Percentiles rank a stretch among this genome's conserved stretches.
Evolutionary conservation across 2,329 filamentous ascomycete species (phyloP).

Genomic region (Sarocladium brachiariae): DNA sequence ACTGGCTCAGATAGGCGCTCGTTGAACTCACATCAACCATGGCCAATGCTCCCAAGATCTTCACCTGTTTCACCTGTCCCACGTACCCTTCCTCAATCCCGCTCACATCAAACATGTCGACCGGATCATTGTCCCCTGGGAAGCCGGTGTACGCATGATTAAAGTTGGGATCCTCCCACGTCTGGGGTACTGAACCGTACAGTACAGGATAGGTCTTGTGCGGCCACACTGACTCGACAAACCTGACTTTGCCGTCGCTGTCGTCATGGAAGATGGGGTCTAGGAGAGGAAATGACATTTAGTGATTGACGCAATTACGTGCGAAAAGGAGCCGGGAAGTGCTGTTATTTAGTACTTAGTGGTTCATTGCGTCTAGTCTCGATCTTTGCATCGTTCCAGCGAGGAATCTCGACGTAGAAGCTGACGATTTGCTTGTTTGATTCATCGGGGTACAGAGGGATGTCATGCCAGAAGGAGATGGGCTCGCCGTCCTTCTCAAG

Average conservation of each 20-base stretch:
- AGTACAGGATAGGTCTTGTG: constrained; percentile 36
- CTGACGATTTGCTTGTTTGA: constrained; percentile 28
- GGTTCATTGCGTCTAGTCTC: constrained; percentile 32
- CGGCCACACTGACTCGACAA: constrained; percentile 35
- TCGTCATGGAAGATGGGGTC: constrained; percentile 37
- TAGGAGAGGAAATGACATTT: constrained; percentile 8
- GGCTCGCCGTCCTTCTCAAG: constrained; percentile 31
- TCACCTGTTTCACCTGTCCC: constrained; percentile 35
- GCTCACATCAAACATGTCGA: constrained; percentile 33
- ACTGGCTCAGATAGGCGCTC: neutral
- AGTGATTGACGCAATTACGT: neutral
- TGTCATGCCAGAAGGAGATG: constrained; percentile 35
- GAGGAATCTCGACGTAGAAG: constrained; percentile 34
- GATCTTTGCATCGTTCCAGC: constrained; percentile 34
- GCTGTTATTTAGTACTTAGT: too few relatives aligned
- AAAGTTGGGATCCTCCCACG: constrained; percentile 36
- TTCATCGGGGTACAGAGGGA: constrained; percentile 30
- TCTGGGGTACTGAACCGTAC: constrained; percentile 37
- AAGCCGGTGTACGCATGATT: constrained; percentile 30
- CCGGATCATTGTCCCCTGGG: constrained; percentile 34
- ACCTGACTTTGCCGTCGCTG: constrained; percentile 25
- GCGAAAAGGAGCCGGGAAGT: neutral
- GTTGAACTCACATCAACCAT: constrained; percentile 27
- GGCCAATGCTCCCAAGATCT: constrained; percentile 32
- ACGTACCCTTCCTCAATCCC: constrained; percentile 24